Evolutionary conservation across 2,329 filamentous ascomycete species (phyloP).

Genomic region (Colletotrichum viniferum): DNA sequence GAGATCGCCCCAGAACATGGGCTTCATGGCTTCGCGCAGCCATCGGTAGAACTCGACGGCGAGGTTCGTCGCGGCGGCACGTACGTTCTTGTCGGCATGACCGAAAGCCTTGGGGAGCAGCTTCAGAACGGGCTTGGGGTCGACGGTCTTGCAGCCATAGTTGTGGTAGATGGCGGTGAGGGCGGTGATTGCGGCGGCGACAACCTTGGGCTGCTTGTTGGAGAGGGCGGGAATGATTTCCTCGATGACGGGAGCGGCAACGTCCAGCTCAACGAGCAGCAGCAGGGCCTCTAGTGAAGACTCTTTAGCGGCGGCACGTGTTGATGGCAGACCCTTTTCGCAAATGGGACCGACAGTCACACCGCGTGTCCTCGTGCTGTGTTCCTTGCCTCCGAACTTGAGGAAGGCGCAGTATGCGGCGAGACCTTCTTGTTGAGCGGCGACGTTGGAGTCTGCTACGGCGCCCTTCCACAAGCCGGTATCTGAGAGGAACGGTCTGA

Average conservation of each 20-base stretch:
- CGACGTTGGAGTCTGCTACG: conserved; percentile 93
- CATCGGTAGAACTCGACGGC: conserved; percentile 96
- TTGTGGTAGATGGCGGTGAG: conserved; percentile 88
- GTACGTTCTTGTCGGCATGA: conserved; percentile 97
- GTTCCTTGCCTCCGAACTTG: conserved; percentile 84
- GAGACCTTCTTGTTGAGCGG: conserved; percentile 92
- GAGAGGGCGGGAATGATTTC: conserved; percentile 83
- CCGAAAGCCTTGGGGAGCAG: conserved; percentile 87
- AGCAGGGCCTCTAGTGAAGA: conserved; percentile 86
- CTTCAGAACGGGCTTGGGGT: conserved; percentile 92
- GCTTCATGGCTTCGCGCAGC: conserved; percentile 97
- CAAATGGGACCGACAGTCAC: conserved; percentile 79
- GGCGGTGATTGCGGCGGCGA: conserved; percentile 73
- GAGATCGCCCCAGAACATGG: conserved; percentile 93
- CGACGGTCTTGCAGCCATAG: conserved; percentile 92
- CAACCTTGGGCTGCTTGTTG: conserved; percentile 90
- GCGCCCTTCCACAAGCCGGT: conserved; percentile 89
- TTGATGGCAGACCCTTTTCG: conserved; percentile 90
- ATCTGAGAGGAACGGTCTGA: conserved; percentile 87
- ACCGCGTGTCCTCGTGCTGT: conserved; percentile 77
- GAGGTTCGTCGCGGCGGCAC: conserved; percentile 89
- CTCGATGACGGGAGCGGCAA: conserved; percentile 83
- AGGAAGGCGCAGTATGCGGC: conserved; percentile 88
- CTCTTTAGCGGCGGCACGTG: conserved; percentile 85
- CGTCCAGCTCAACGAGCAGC: conserved; percentile 89